Evolutionary conservation across 2,329 filamentous ascomycete species (phyloP), one percentile per base, ranked within the genome.

Genomic region (Corinectria fuckeliana): DNA sequence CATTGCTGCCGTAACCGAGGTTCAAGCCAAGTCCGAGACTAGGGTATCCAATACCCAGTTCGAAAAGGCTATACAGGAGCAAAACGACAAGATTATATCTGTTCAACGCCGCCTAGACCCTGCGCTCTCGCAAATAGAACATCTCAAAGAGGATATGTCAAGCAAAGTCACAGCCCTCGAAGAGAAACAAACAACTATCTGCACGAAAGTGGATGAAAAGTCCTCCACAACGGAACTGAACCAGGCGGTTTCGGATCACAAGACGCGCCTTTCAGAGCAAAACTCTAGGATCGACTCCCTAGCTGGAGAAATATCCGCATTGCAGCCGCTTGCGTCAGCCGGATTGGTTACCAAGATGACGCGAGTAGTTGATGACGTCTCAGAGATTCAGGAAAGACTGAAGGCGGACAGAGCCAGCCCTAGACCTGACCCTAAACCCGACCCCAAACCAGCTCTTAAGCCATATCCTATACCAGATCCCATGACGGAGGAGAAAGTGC

Each of bases 231-330:
- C 25, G n/a, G 23, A 18, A 11, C 14, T 16, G 9, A 45, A 13
- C 16, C 10, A 26, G 3, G 16, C 25, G 8, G 9, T 45, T 14
- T 28, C 25, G 8, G 13, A 39, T 9, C 52, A 61, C 13, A 49
- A 47, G 28, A 50, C 13, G 26, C 14, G 10, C 8, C 39, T 61
- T 18, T 50, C 54, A 34, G 42, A 59, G 11, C 58, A 64, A 5
- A 18, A 28, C 13, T 45, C 28, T n/a, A 66, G 50, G 26, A 56
- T 63, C 21, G 51, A 39, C 9, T 56, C 56, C 8, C 20, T 63
- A 14, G 20, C 26, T 23, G 36, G 45, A 11, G 28, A 36, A 14
- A 9, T 63, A 8, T 36, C 49, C 7, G 47, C 32, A 9, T 52
- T 66, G 3, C 41, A 50, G 26, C 51, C 48, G 18, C 23, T 44